These are phyloP conservation scores for Flaveria trinervia DNA, from an alignment of 129 eudicot species.

Conservation along the genomic window DNA sequence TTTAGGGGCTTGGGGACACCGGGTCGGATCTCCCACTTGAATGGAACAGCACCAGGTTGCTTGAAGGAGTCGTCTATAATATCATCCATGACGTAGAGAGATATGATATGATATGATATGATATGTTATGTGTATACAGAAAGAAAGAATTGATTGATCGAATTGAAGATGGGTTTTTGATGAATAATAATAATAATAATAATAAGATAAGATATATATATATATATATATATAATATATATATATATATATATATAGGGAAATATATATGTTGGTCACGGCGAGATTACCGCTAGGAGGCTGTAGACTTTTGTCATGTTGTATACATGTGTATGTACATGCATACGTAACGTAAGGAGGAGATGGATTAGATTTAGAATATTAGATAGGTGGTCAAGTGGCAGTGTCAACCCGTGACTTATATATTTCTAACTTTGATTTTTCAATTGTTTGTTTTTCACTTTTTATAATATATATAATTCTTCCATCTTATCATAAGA, in stretches of 20 bases:
- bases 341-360: not conserved
- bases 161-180: not conserved
- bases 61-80: constrained; percentile 57
- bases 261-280: constrained; percentile 15
- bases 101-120: not conserved
- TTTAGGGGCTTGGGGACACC: constrained; percentile 71
- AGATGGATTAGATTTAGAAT: not conserved
- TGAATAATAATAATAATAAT: too few relatives aligned
- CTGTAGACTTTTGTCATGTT: constrained; percentile 8
- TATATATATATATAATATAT: too few relatives aligned
- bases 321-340: not conserved
- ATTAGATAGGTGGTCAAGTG: not conserved
- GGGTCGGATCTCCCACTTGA: constrained; percentile 88
- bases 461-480: too few relatives aligned
- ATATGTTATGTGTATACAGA: not conserved
- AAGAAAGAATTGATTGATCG: too few relatives aligned
- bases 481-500: too few relatives aligned
- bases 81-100: constrained; percentile 14
- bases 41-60: constrained; percentile 70
- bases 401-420: too few relatives aligned
- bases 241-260: too few relatives aligned
- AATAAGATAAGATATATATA: too few relatives aligned
- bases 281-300: constrained; percentile 46
- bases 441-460: not conserved
- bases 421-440: not conserved